Evolutionary conservation across 345 rosid genomes (phyloP), one percentile per base, ranked within the genome.

Genomic region (Clarkia xantiana): DNA sequence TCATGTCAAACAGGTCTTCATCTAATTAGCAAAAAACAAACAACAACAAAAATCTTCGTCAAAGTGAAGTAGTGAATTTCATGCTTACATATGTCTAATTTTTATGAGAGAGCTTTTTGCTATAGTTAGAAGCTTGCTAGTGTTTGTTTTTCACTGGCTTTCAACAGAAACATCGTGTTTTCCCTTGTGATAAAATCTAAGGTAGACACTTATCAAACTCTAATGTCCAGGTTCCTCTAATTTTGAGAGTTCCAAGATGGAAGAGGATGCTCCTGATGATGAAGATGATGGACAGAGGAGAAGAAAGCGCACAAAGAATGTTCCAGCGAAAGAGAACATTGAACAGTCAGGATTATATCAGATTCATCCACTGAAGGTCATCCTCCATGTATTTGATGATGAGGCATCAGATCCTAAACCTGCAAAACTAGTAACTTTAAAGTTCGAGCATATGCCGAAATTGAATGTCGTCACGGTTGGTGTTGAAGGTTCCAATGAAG

Each of bases 271-370:
- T 20, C 71, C 74, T 42, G 82, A 71, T 49, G 96, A 91, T 38
- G 98, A 86, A 41, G 94, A 86, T 59, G 89, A 90, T 66, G 89
- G 74, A 17, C 77, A 76, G 67, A 75, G 76, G 57, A 78, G 85
- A 70, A 79, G 80, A 67, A 91, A 84, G 46, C 73, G 93, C 45
- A 75, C 67, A 6, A 83, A 65, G 71, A 84, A 75, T 77, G 68
- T 66, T 47, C 85, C 72, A 38, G 74, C 69, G 62, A 78, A 71
- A 67, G 94, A 78, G 56, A 56, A 16, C 56, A 23, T 55, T 63
- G 96, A 83, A 38, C 82, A 74, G 51, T 67, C 62, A 5, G 79
- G 82, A 60, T 29, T 78, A 15, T 68, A 78, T 72, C 76, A 70
- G 69, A 66, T 62, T 53, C 95, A 91, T 63, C 90, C 96, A 52